Evolutionary conservation across 106 monocot species (phyloP).

Genomic region (Phalaenopsis aphrodite): DNA sequence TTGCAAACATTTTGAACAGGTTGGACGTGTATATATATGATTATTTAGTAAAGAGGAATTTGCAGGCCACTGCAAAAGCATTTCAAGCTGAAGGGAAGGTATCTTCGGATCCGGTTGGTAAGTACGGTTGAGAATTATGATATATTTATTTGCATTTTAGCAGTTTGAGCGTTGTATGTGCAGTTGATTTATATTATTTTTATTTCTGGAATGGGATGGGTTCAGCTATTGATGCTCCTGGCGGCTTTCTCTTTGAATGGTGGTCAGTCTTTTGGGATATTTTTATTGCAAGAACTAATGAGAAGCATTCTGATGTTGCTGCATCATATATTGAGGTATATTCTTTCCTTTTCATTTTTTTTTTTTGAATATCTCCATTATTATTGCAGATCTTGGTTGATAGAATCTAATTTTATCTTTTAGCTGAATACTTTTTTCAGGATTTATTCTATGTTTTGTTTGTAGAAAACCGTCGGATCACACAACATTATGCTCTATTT

Average conservation of each 20-base stretch:
- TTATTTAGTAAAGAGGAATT: constrained; percentile 69
- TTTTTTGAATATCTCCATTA: background rate
- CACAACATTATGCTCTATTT: no score
- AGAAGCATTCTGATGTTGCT: constrained; percentile 92
- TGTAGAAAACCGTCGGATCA: no score
- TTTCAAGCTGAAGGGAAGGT: constrained; percentile 79
- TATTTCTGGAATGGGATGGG: background rate
- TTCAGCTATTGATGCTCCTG: constrained; percentile 84
- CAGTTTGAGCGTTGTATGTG: no score
- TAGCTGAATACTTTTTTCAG: no score
- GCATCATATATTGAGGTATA: constrained; percentile 61
- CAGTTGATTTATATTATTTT: background rate
- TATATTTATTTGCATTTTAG: background rate
- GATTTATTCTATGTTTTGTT: no score
- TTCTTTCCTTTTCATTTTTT: background rate
- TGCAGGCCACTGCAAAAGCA: constrained; percentile 67
- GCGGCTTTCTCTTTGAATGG: constrained; percentile 88
- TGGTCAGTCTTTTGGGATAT: constrained; percentile 96
- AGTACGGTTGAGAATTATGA: constrained; percentile 10
- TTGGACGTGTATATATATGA: constrained; percentile 81
- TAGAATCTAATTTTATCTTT: no score
- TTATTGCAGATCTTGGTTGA: no score
- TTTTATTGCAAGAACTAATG: constrained; percentile 80
- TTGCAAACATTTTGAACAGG: constrained; percentile 24
- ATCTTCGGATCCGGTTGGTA: constrained; percentile 71